phyloP scores from a whole-genome alignment of 2,329 filamentous ascomycete species.

The Drechmeria coniospora region DNA sequence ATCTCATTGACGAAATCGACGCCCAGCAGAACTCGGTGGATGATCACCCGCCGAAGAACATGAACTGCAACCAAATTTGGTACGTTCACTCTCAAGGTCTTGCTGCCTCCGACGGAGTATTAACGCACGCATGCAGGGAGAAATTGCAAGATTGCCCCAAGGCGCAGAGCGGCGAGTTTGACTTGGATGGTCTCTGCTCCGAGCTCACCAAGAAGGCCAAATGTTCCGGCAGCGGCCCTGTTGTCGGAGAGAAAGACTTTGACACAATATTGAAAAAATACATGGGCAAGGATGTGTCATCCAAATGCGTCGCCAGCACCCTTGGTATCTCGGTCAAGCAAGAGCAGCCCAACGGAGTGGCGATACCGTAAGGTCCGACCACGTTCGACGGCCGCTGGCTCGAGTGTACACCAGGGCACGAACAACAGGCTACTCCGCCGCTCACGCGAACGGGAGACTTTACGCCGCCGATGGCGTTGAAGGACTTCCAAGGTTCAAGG shows the following conservation, averaged over 20 bases:
- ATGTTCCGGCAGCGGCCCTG: conserved; percentile 79
- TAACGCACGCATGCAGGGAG: conserved; percentile 51
- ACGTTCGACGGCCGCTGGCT: too few species aligned
- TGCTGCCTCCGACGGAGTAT: conserved; percentile 8
- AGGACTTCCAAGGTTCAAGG: too few species aligned
- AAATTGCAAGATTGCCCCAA: conserved; percentile 74
- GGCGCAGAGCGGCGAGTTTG: conserved; percentile 80
- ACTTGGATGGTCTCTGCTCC: conserved; percentile 82
- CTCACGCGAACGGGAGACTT: too few species aligned
- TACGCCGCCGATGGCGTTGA: too few species aligned
- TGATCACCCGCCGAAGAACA: conserved; percentile 45
- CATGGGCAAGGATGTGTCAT: conserved; percentile 28
- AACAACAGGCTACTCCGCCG: too few species aligned
- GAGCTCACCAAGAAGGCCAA: conserved; percentile 92
- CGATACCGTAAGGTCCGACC: conserved; percentile 4
- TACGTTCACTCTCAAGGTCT: conserved; percentile 31
- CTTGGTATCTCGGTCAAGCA: conserved; percentile 42
- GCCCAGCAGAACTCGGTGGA: conserved; percentile 53
- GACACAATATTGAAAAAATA: conserved; percentile 59
- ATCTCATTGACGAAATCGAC: conserved; percentile 66
- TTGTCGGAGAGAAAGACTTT: conserved; percentile 80
- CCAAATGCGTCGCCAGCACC: conserved; percentile 22
- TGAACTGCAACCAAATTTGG: conserved; percentile 90
- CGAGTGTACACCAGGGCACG: too few species aligned
- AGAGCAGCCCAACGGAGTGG: conserved; percentile 7